phyloP scores from a whole-genome alignment of 1,284 basidiomycete genomes.

The Ganoderma lingzhi region DNA sequence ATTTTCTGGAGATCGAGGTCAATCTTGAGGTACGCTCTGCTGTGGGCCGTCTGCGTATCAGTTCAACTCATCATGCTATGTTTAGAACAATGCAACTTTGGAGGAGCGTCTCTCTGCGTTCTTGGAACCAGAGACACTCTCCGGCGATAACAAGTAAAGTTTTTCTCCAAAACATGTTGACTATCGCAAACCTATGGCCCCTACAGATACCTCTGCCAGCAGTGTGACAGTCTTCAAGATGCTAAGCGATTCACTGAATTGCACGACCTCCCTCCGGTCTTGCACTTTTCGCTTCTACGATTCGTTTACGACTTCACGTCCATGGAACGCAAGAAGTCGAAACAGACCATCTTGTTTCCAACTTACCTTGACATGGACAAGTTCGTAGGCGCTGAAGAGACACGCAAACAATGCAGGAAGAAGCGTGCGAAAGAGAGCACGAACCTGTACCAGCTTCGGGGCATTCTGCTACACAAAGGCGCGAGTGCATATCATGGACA shows the following conservation, averaged over 20 bases:
- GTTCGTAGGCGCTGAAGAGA: constrained; percentile 52
- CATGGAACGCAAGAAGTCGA: constrained; percentile 85
- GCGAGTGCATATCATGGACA: constrained; percentile 91
- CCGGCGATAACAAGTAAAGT: constrained; percentile 81
- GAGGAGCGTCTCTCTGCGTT: constrained; percentile 72
- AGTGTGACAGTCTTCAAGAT: constrained; percentile 74
- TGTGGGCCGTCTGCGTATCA: not conserved
- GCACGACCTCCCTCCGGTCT: constrained; percentile 77
- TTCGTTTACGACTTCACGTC: constrained; percentile 86
- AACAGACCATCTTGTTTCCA: constrained; percentile 80
- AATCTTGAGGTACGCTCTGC: constrained; percentile 67
- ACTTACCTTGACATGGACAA: constrained; percentile 74
- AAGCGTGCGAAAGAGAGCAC: constrained; percentile 30
- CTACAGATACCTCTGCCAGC: constrained; percentile 78
- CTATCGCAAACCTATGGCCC: not conserved
- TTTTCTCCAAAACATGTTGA: not conserved
- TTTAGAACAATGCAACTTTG: constrained; percentile 73
- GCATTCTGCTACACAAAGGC: constrained; percentile 87
- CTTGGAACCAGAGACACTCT: constrained; percentile 73
- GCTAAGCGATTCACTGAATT: constrained; percentile 81
- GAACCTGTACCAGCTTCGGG: constrained; percentile 79
- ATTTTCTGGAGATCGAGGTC: constrained; percentile 89
- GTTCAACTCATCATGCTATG: not conserved
- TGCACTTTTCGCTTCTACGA: constrained; percentile 90
- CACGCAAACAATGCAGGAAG: constrained; percentile 27